phyloP scores from a whole-genome alignment of 2,329 filamentous ascomycete species.

The Canariomyces notabilis region DNA sequence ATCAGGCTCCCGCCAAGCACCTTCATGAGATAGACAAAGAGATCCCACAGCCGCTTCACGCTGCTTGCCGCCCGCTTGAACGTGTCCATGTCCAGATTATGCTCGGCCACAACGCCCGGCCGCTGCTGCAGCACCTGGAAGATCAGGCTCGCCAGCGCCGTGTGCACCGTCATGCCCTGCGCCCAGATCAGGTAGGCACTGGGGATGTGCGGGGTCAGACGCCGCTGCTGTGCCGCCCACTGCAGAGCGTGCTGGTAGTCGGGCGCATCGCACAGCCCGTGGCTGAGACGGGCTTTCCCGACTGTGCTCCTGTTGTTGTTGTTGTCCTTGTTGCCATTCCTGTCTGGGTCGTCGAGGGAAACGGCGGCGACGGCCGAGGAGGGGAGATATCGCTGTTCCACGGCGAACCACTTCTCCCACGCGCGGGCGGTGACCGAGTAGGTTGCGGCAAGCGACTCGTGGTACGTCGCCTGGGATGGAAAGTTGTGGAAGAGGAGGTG shows the following conservation, averaged over 20 bases:
- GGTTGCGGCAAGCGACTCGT: conserved; percentile 25
- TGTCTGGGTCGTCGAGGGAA: too few species aligned
- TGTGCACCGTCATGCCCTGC: conserved; percentile 27
- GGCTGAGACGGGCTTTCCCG: conserved; percentile 21
- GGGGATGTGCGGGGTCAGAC: conserved; percentile 19
- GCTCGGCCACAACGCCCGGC: conserved; percentile 21
- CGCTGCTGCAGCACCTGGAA: conserved; percentile 28
- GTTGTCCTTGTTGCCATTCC: too few species aligned
- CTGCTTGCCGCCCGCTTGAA: conserved; percentile 21
- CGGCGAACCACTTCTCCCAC: conserved; percentile 26
- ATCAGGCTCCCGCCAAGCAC: conserved; percentile 23
- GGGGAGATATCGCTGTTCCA: conserved; percentile 27
- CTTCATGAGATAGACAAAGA: conserved; percentile 22
- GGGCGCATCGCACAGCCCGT: conserved; percentile 28
- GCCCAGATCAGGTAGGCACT: conserved; percentile 27
- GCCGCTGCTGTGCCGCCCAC: conserved; percentile 25
- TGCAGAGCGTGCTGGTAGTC: conserved; percentile 27
- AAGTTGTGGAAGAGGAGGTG: conserved; percentile 23
- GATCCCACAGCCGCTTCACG: conserved; percentile 22
- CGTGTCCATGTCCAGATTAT: conserved; percentile 19
- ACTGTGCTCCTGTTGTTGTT: too few species aligned
- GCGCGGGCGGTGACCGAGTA: conserved; percentile 26
- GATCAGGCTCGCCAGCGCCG: conserved; percentile 25
- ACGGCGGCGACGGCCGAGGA: conserved; percentile 16
- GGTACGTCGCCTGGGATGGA: conserved; percentile 24